phyloP scores from a whole-genome alignment of 495 filamentous ascomycete species.

The Physcia stellaris region DNA sequence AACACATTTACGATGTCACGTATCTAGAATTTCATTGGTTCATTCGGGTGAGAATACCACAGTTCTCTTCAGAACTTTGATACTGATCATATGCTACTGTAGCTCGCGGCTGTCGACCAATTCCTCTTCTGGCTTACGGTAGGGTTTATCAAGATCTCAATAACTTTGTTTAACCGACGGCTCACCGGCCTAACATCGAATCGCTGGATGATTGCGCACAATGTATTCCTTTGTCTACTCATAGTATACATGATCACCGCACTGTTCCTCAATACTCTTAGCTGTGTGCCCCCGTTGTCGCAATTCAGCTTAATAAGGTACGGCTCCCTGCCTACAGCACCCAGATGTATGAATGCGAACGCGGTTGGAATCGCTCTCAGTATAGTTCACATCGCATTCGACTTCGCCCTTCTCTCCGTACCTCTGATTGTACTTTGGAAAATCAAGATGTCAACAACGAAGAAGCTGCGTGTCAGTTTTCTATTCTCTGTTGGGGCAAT shows the following conservation, averaged over 20 bases:
- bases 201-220: conserved; percentile 12
- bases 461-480: conserved; percentile 9
- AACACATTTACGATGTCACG: conserved; percentile 14
- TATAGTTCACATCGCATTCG: conserved; percentile 12
- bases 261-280: conserved; percentile 7
- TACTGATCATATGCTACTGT: too few species aligned
- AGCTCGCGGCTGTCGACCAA: conserved; percentile 4
- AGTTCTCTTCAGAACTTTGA: too few species aligned
- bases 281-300: conserved; percentile 7
- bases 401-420: conserved; percentile 13
- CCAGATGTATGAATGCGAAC: conserved; percentile 3
- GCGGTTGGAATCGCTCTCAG: conserved; percentile 3
- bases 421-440: conserved; percentile 14
- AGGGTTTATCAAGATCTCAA: conserved; percentile 17
- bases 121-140: conserved; percentile 10
- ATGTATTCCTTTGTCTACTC: conserved; percentile 10
- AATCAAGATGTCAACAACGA: conserved; percentile 8
- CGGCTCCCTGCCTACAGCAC: conserved; percentile 1
- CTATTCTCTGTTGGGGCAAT: conserved; percentile 13
- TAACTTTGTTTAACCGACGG: conserved; percentile 15
- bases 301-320: conserved; percentile 2
- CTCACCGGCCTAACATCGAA: conserved; percentile 14
- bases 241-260: conserved; percentile 10
- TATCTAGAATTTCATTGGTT: conserved; percentile 10
- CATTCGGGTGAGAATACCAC: conserved; percentile 2